phyloP scores from a whole-genome alignment of 2,329 filamentous ascomycete species.

The Botrytis galanthina region DNA sequence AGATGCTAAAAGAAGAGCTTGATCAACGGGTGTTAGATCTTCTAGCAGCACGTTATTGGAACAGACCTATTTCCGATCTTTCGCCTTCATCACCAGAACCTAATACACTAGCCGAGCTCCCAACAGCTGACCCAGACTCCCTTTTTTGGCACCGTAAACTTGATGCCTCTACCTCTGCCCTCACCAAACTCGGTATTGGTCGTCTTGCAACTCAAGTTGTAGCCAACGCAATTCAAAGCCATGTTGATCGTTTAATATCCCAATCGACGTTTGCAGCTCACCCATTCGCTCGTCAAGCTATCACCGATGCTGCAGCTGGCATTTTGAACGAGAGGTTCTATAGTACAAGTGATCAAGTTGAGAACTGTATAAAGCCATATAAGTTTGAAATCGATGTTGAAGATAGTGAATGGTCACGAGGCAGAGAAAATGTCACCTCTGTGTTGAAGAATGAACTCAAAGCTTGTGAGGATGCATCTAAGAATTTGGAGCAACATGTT shows the following conservation, averaged over 20 bases:
- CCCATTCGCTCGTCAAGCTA: conserved; percentile 89
- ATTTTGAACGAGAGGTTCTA: conserved; percentile 95
- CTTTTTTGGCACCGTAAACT: conserved; percentile 93
- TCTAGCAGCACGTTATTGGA: conserved; percentile 94
- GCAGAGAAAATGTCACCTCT: conserved; percentile 75
- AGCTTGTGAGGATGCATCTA: conserved; percentile 77
- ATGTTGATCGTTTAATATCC: conserved; percentile 75
- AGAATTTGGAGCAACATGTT: conserved; percentile 70
- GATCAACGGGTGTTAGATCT: conserved; percentile 94
- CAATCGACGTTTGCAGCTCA: conserved; percentile 85
- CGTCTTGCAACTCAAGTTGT: conserved; percentile 90
- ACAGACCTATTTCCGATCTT: conserved; percentile 88
- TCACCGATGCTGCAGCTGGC: conserved; percentile 81
- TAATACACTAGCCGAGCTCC: conserved; percentile 73
- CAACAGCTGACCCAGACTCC: conserved; percentile 80
- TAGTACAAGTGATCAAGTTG: conserved; percentile 94
- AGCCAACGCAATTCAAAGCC: conserved; percentile 78
- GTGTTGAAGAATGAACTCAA: conserved; percentile 85
- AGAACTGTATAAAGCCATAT: conserved; percentile 98
- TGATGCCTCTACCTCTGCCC: conserved; percentile 82
- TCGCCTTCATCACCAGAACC: conserved; percentile 61
- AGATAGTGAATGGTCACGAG: conserved; percentile 81
- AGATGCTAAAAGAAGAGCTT: conserved; percentile 85
- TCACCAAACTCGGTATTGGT: conserved; percentile 93
- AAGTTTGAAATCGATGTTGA: conserved; percentile 98